These are phyloP conservation scores for Penicillium griseofulvum DNA, from an alignment of 2,329 filamentous ascomycete species.

Conservation along the genomic window DNA sequence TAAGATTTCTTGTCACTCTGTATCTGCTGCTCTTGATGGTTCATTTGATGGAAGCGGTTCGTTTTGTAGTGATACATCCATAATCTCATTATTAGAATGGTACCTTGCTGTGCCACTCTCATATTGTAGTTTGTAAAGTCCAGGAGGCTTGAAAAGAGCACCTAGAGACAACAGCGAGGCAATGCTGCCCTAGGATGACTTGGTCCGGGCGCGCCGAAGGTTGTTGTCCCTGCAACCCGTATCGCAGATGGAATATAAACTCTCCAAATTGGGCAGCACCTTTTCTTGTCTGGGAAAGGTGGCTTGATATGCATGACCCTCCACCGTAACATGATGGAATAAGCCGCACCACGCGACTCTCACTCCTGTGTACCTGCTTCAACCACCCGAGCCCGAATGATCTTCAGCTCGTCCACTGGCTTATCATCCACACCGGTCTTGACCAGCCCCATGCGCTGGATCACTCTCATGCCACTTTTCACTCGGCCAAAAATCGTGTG, in stretches of 20 bases:
- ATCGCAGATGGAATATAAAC: background rate
- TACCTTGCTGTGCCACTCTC: conserved; percentile 4
- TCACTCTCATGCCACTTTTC: conserved; percentile 75
- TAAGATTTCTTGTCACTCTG: conserved; percentile 61
- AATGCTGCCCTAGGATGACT: background rate
- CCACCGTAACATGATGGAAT: background rate
- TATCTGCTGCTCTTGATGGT: conserved; percentile 83
- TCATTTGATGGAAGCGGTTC: conserved; percentile 75
- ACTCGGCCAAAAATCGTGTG: conserved; percentile 96
- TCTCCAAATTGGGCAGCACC: background rate
- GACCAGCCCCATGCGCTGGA: conserved; percentile 83
- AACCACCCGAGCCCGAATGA: conserved; percentile 69
- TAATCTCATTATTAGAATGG: conserved; percentile 18
- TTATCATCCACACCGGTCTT: conserved; percentile 78
- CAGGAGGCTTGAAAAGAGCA: background rate
- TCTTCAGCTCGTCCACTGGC: conserved; percentile 78
- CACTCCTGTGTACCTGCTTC: conserved; percentile 55
- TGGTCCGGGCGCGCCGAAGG: conserved; percentile 1
- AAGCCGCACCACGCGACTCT: conserved; percentile 5
- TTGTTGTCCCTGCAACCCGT: conserved; percentile 1
- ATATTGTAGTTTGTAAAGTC: conserved; percentile 7
- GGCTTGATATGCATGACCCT: background rate
- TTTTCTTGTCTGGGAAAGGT: background rate
- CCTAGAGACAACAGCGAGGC: background rate
- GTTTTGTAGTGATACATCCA: conserved; percentile 70